Evolutionary conservation across 2,329 filamentous ascomycete species (phyloP).

Genomic region (Neurospora crassa): DNA sequence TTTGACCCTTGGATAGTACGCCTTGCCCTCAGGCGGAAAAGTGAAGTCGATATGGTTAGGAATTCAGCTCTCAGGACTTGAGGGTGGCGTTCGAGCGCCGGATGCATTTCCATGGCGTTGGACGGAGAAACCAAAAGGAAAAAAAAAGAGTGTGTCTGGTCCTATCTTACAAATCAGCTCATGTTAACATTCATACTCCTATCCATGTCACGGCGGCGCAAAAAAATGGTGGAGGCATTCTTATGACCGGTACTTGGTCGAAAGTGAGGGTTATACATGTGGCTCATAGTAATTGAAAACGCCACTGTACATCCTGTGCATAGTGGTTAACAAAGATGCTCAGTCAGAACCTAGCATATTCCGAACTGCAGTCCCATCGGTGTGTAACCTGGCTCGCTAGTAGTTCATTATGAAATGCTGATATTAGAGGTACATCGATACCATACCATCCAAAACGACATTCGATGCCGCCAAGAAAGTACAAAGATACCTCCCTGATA

Average conservation of each 20-base stretch:
- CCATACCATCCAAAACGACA: background rate
- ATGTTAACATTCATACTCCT: background rate
- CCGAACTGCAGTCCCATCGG: background rate
- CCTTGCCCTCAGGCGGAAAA: background rate
- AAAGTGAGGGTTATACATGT: background rate
- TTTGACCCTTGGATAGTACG: constrained; percentile 1
- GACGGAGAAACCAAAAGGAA: background rate
- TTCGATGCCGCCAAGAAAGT: background rate
- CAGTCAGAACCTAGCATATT: background rate
- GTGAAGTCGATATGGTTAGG: background rate
- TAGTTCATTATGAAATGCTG: background rate
- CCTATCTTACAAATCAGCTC: background rate
- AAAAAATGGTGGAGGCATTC: background rate
- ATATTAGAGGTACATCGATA: background rate
- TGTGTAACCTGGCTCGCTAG: background rate
- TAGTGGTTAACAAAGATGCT: background rate
- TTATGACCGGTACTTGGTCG: background rate
- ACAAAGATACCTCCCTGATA: background rate
- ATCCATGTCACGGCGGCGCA: background rate
- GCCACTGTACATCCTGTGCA: background rate
- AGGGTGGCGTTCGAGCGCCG: constrained; percentile 3
- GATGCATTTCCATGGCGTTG: constrained; percentile 1
- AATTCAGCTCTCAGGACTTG: background rate
- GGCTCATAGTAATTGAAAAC: background rate
- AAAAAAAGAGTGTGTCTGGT: background rate